Conservation (phyloP, 169 alveolate genomes). For the Cryptosporidium parvum region DNA sequence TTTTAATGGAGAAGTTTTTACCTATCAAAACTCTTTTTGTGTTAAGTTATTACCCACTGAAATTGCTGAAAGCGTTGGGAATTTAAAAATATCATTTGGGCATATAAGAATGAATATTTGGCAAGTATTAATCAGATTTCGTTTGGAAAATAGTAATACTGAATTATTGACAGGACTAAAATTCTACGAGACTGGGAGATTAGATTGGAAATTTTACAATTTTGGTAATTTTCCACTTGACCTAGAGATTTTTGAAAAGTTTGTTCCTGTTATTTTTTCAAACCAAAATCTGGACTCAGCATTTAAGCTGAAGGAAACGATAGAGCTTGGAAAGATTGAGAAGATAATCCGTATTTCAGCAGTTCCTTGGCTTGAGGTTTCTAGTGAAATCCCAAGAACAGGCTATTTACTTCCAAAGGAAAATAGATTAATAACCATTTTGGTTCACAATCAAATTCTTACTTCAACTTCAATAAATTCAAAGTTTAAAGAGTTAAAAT, state of each 20-base stretch:
- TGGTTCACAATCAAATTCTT: conserved; percentile 46
- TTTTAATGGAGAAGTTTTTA: background rate
- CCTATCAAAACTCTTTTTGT: background rate
- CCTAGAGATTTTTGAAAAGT: background rate
- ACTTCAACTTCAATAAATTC: conserved; percentile 39
- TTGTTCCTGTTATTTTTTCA: conserved; percentile 9
- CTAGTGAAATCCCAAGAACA: conserved; percentile 46
- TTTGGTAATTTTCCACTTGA: too few species aligned
- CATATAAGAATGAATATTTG: conserved; percentile 32
- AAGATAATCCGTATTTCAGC: background rate
- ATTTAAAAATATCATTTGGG: background rate
- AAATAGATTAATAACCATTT: conserved; percentile 41
- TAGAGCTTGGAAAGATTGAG: conserved; percentile 1
- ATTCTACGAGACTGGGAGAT: conserved; percentile 47
- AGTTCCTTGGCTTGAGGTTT: conserved; percentile 72
- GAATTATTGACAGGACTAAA: background rate
- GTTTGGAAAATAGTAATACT: background rate
- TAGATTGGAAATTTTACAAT: conserved; percentile 26
- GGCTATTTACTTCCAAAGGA: conserved; percentile 57
- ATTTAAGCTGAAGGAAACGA: background rate
- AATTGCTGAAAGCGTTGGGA: background rate
- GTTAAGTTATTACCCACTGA: background rate
- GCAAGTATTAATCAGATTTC: conserved; percentile 1
- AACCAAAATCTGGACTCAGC: background rate
- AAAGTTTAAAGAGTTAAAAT: background rate